A percentile compares a stretch with the other conserved stretches of the same genome.
Conservation (phyloP, 2,329 filamentous ascomycete species). For the Keithomyces neogunnii region DNA sequence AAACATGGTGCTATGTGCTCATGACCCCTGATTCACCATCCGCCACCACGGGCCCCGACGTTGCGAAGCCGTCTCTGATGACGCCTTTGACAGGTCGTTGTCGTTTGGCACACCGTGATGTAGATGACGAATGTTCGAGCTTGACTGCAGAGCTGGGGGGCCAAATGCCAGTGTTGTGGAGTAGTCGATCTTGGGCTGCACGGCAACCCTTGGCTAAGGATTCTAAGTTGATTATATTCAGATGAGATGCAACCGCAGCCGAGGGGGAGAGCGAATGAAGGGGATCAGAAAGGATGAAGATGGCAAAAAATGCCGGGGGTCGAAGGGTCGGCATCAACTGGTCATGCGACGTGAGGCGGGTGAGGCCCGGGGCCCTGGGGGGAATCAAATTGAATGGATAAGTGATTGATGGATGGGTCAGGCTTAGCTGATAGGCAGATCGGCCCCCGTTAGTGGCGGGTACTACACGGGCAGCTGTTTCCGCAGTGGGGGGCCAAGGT, state of each 20-base stretch:
- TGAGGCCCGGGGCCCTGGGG: slow-evolving; percentile 1
- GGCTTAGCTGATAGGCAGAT: background rate
- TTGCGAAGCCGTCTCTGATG: background rate
- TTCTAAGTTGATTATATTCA: background rate
- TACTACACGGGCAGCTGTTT: background rate
- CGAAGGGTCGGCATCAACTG: background rate
- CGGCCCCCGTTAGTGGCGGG: background rate
- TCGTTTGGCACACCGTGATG: background rate
- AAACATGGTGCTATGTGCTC: slow-evolving; percentile 27
- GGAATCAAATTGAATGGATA: background rate
- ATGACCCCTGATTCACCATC: slow-evolving; percentile 19
- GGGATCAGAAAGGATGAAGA: background rate
- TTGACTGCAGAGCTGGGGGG: background rate
- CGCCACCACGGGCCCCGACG: slow-evolving; percentile 21
- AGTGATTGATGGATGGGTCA: background rate
- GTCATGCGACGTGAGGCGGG: slow-evolving; percentile 6
- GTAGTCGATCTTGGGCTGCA: background rate
- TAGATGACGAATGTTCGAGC: background rate
- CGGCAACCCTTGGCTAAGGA: background rate
- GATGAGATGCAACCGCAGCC: background rate
- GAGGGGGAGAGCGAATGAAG: background rate
- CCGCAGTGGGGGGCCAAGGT: too few species aligned
- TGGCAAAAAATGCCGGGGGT: background rate
- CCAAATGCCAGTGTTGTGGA: background rate
- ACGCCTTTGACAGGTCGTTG: background rate